Evolutionary conservation across 208 protist genomes (phyloP).

Genomic region (Naegleria gruberi): DNA sequence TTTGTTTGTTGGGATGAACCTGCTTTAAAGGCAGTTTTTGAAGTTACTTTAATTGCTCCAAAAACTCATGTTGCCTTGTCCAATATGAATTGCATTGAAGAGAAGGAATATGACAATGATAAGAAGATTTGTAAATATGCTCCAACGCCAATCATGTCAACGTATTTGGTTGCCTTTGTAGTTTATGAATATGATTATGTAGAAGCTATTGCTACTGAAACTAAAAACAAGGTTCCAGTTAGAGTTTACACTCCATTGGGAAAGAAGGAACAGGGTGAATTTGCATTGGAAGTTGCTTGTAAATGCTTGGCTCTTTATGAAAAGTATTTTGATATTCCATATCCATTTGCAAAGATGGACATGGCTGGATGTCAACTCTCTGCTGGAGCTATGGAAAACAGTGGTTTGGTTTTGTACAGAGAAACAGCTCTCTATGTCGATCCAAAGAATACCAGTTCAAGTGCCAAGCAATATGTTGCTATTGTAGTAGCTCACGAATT

Average conservation of each 20-base stretch:
- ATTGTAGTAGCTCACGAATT: slow-evolving; percentile 81
- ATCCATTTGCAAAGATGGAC: slow-evolving; percentile 86
- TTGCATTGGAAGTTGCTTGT: slow-evolving; percentile 62
- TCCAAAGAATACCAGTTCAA: slow-evolving; percentile 36
- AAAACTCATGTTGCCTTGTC: slow-evolving; percentile 58
- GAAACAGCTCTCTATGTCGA: slow-evolving; percentile 65
- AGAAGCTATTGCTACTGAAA: slow-evolving; percentile 5
- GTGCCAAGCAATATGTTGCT: slow-evolving; percentile 51
- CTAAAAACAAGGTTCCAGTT: slow-evolving; percentile 55
- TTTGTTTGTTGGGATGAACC: slow-evolving; percentile 88
- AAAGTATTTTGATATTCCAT: slow-evolving; percentile 66
- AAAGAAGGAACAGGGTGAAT: slow-evolving; percentile 50
- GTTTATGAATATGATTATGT: slow-evolving; percentile 73
- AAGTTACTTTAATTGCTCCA: slow-evolving; percentile 65
- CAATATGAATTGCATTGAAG: slow-evolving; percentile 69
- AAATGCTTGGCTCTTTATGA: slow-evolving; percentile 64
- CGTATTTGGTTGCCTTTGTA: slow-evolving; percentile 88
- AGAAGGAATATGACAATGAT: background rate
- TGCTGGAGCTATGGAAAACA: slow-evolving; percentile 89
- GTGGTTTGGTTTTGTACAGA: slow-evolving; percentile 85
- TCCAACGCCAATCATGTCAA: slow-evolving; percentile 75
- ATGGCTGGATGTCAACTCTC: slow-evolving; percentile 84
- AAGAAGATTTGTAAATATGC: slow-evolving; percentile 56
- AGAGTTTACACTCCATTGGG: slow-evolving; percentile 61
- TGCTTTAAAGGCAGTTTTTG: slow-evolving; percentile 80